Conservation (phyloP, 1,284 basidiomycete species). For the Takashimella koratensis region DNA sequence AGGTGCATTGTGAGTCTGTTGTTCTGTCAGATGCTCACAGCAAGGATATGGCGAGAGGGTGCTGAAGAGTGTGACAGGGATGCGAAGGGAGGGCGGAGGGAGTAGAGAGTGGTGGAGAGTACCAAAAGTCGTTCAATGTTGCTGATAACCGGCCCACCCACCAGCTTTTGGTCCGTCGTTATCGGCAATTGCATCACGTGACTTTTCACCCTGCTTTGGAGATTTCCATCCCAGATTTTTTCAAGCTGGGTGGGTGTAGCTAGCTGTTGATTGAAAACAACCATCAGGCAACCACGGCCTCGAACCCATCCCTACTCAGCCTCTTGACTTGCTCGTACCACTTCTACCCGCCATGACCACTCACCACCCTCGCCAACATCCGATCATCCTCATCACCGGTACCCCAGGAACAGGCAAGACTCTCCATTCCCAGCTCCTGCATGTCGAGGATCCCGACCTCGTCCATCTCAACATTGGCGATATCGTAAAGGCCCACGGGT, state of each 20-base stretch:
- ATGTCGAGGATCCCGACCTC: constrained; percentile 51
- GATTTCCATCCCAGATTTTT: too few relatives aligned
- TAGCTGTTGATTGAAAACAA: too few relatives aligned
- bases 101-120: too few relatives aligned
- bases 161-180: background rate
- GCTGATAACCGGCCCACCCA: background rate
- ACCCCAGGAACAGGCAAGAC: constrained; percentile 71
- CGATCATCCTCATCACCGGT: constrained; percentile 90
- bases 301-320: constrained; percentile 10
- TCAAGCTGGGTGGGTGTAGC: too few relatives aligned
- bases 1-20: constrained; percentile 42
- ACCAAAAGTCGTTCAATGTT: too few relatives aligned
- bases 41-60: too few relatives aligned
- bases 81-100: too few relatives aligned
- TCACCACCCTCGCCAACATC: constrained; percentile 51
- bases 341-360: constrained; percentile 46
- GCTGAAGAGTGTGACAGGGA: too few relatives aligned
- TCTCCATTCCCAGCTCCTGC: constrained; percentile 78
- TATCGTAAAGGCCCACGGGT: constrained; percentile 74
- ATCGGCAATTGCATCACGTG: background rate
- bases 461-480: constrained; percentile 86
- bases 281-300: background rate
- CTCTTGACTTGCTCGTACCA: constrained; percentile 8
- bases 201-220: background rate
- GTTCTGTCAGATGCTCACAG: too few relatives aligned